Evolutionary conservation across 352 stramenopile genomes (phyloP), one percentile per base, ranked within the genome.

Genomic region (Globisporangium orthogonon): DNA sequence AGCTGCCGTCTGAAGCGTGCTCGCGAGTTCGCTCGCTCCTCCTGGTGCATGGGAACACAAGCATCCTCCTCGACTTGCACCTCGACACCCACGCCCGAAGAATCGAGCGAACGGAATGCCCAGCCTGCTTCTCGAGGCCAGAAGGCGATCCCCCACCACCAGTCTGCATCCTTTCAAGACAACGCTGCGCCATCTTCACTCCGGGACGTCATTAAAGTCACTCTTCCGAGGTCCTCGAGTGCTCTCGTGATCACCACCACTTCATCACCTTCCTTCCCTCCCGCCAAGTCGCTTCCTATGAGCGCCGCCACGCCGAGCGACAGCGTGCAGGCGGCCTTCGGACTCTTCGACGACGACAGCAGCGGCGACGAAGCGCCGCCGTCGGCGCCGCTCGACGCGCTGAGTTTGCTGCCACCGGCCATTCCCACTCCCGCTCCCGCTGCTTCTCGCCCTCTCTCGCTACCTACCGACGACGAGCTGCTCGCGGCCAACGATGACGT

Each of bases 281-380:
- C 23, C 23, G 23, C 23, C 23, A 23, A 23, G 23, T 23, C 23
- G 23, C 35, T 14, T 41, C 23, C 44, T 11, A 63, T 59, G 46
- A 65, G 43, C 47, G 63, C 62, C 37, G 47, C 47, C 31, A 15
- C 35, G 31, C 52, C 65, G n/a, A 89, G 77, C 50, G 66, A 70
- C 48, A 78, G 69, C 7, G 72, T 90, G 56, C 67, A 88, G 65
- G 76, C 76, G 44, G 83, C 83, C 29, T 92, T 92, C 61, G 76
- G 71, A 53, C 78, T 92, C 73, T 92, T 92, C 58, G 83, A 92
- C 66, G 80, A 88, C 66, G 79, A 89, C 64, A 87, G 71, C 71
- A 87, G 77, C 62, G 80, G 89, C 41, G 73, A 89, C 0, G 69
- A 74, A 3, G 18, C 28, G 44, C 18, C 11, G n/a, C 54, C 62